phyloP scores from a whole-genome alignment of 1,284 basidiomycete genomes.

The Tilletiaria anomala region DNA sequence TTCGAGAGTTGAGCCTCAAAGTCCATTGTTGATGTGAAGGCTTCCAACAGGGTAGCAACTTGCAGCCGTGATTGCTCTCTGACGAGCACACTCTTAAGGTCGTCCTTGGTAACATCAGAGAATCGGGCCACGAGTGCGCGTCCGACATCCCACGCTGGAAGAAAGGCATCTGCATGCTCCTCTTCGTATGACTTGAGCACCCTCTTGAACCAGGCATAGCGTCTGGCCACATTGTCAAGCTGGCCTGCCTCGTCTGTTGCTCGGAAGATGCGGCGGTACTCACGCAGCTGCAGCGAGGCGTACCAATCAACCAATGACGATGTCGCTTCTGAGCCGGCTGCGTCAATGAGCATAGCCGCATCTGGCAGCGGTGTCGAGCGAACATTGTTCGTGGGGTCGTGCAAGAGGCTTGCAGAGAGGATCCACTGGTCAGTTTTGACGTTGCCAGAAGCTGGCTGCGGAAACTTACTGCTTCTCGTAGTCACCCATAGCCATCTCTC shows the following conservation, averaged over 20 bases:
- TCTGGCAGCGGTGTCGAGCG: background rate
- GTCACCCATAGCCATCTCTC: conserved; percentile 21
- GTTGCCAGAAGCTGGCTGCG: background rate
- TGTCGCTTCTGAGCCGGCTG: conserved; percentile 26
- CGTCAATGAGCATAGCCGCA: conserved; percentile 24
- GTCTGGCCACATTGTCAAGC: conserved; percentile 79
- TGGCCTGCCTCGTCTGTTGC: conserved; percentile 58
- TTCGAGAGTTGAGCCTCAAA: conserved; percentile 25
- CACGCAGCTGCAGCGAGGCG: conserved; percentile 74
- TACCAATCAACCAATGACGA: conserved; percentile 73
- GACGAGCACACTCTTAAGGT: conserved; percentile 30
- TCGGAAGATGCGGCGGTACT: conserved; percentile 87
- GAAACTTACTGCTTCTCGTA: conserved; percentile 19
- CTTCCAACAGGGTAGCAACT: conserved; percentile 26
- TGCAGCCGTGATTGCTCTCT: conserved; percentile 25
- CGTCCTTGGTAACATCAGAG: conserved; percentile 33
- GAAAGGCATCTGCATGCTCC: conserved; percentile 48
- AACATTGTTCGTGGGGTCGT: conserved; percentile 15
- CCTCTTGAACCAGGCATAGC: conserved; percentile 93
- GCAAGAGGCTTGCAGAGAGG: conserved; percentile 13
- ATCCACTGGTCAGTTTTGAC: background rate
- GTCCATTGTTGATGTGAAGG: conserved; percentile 30
- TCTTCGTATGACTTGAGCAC: conserved; percentile 74
- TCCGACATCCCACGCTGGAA: conserved; percentile 25
- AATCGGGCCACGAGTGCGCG: conserved; percentile 20